Conservation (phyloP, 768 basidiomycete species). For the Leccinum pellstonianum region DNA sequence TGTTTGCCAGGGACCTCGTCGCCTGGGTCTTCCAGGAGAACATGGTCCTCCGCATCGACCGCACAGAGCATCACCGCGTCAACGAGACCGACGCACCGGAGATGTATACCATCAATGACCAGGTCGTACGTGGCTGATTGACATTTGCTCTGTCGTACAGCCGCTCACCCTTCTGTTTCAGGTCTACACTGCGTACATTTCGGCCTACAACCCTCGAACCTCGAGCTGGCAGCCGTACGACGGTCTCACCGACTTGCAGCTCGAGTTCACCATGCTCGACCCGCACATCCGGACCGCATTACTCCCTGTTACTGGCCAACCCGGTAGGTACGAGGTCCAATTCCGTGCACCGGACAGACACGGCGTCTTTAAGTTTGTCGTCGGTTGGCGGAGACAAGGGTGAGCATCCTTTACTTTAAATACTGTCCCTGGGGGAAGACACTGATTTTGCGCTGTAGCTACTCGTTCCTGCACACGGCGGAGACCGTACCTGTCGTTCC, state of each 20-base stretch:
- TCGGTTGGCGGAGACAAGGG: conserved; percentile 90
- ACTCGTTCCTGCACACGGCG: conserved; percentile 69
- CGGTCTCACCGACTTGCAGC: conserved; percentile 74
- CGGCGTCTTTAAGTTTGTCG: conserved; percentile 97
- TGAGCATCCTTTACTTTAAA: conserved; percentile 35
- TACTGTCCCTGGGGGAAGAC: neutral
- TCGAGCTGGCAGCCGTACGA: conserved; percentile 72
- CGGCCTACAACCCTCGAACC: conserved; percentile 57
- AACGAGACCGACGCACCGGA: conserved; percentile 62
- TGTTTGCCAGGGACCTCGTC: conserved; percentile 71
- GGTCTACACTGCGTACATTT: conserved; percentile 75
- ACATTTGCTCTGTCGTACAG: neutral
- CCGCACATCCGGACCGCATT: conserved; percentile 89
- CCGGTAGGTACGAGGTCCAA: conserved; percentile 73
- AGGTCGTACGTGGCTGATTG: conserved; percentile 52
- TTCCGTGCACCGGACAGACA: conserved; percentile 95
- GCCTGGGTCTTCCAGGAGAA: conserved; percentile 92
- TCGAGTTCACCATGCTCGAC: conserved; percentile 99
- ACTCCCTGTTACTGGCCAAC: conserved; percentile 49
- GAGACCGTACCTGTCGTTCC: conserved; percentile 88
- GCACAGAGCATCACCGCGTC: conserved; percentile 67
- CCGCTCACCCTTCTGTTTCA: conserved; percentile 30
- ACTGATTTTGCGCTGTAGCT: conserved; percentile 40
- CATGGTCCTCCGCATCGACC: conserved; percentile 75
- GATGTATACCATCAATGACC: conserved; percentile 83